Evolutionary conservation across 352 stramenopile species (phyloP).

Genomic region (Globisporangium recalcitrans): DNA sequence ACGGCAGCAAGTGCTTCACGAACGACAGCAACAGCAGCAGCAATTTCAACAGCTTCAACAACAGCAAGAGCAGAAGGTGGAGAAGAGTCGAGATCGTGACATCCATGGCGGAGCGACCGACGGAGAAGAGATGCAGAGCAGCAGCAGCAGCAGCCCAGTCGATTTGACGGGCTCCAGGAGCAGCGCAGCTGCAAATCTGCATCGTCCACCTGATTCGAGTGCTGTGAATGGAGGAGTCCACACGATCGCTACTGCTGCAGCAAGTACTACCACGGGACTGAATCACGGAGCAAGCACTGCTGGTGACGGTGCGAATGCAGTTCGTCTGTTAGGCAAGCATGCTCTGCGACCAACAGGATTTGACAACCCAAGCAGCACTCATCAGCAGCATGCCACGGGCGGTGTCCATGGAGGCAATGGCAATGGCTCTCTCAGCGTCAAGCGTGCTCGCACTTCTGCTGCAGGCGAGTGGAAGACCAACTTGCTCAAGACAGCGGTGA

Average conservation of each 20-base stretch:
- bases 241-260: not conserved
- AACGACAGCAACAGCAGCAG: not conserved
- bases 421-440: not conserved
- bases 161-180: not conserved
- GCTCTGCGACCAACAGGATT: not conserved
- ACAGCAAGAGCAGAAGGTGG: not conserved
- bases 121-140: too few species aligned
- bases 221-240: not conserved
- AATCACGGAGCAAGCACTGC: not conserved
- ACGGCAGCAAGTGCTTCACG: not conserved
- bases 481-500: conserved; percentile 33
- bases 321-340: conserved; percentile 3
- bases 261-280: not conserved
- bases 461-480: conserved; percentile 6
- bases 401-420: not conserved
- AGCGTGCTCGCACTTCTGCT: conserved; percentile 1
- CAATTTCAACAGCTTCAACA: not conserved
- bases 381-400: not conserved
- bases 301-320: not conserved
- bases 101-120: not conserved
- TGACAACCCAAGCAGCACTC: not conserved
- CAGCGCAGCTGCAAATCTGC: not conserved
- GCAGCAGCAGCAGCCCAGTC: not conserved
- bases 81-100: not conserved
- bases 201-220: not conserved